phyloP scores from a whole-genome alignment of 2,329 filamentous ascomycete genomes.

The Sphaerulina vaccinii region DNA sequence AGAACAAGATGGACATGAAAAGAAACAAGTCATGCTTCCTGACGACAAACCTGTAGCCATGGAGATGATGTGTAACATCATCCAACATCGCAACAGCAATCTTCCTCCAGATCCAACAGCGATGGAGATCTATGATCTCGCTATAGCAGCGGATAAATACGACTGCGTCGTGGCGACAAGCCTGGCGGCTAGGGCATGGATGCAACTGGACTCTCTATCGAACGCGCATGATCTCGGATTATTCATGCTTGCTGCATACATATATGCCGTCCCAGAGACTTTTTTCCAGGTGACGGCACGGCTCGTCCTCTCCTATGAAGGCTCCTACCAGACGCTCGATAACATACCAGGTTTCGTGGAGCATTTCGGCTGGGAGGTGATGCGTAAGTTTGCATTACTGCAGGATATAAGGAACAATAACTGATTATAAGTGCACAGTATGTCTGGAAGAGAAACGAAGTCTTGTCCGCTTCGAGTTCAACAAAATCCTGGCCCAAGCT shows the following conservation, averaged over 20 bases:
- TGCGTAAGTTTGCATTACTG: not conserved
- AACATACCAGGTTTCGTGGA: not conserved
- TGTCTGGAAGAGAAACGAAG: not conserved
- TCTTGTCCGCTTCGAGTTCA: not conserved
- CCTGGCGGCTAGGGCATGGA: not conserved
- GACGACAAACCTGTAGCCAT: not conserved
- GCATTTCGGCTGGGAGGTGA: not conserved
- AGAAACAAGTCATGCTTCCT: not conserved
- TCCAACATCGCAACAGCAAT: not conserved
- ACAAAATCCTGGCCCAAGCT: not conserved
- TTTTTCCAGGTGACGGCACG: not conserved
- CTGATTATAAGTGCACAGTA: not conserved
- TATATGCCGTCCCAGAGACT: not conserved
- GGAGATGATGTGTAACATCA: not conserved
- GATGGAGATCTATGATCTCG: not conserved
- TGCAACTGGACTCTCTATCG: not conserved
- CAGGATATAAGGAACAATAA: not conserved
- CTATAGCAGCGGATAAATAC: not conserved
- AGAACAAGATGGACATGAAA: not conserved
- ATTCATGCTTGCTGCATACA: not conserved
- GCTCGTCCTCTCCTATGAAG: not conserved
- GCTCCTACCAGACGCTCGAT: not conserved
- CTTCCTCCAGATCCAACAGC: not conserved
- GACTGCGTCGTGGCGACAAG: not conserved
- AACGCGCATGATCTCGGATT: not conserved